These are phyloP conservation scores for Mariannaea sp. DNA, from an alignment of 2,329 filamentous ascomycete genomes.

Conservation along the genomic window DNA sequence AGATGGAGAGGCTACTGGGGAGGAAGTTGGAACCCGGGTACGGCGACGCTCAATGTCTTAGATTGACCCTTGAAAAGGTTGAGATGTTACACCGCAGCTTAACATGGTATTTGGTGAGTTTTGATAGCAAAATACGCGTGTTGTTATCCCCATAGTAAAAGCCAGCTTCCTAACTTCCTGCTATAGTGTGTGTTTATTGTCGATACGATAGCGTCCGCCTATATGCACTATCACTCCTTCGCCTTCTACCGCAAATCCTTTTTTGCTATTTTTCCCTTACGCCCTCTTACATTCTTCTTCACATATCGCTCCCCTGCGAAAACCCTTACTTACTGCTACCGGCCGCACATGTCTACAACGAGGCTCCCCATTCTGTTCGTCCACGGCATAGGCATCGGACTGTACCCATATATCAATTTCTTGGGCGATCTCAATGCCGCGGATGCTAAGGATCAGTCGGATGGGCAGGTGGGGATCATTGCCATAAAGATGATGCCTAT, in stretches of 20 bases:
- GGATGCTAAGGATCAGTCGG: conserved; percentile 30
- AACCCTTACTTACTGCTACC: conserved; percentile 48
- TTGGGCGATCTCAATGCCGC: conserved; percentile 55
- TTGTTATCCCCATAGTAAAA: neutral
- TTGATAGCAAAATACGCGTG: conserved; percentile 1
- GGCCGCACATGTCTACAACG: conserved; percentile 58
- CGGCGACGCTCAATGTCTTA: conserved; percentile 57
- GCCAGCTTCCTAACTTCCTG: conserved; percentile 18
- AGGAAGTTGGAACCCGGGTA: conserved; percentile 55
- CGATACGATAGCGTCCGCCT: conserved; percentile 44
- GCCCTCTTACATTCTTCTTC: conserved; percentile 54
- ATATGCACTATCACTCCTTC: conserved; percentile 51
- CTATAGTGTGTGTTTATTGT: conserved; percentile 51
- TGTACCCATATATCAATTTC: conserved; percentile 62
- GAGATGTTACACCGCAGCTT: conserved; percentile 59
- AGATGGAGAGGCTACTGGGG: conserved; percentile 56
- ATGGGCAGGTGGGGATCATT: conserved; percentile 59
- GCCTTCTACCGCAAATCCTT: conserved; percentile 52
- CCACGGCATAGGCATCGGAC: conserved; percentile 60
- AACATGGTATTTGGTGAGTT: conserved; percentile 30
- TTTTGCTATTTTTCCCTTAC: conserved; percentile 57
- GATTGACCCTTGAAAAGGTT: conserved; percentile 62
- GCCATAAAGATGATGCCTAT: conserved; percentile 63
- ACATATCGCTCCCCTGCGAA: conserved; percentile 51
- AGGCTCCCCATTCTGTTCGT: conserved; percentile 64